Base-by-base conservation (phyloP, 805 yeast species). In the Ogataea naganishii region DNA sequence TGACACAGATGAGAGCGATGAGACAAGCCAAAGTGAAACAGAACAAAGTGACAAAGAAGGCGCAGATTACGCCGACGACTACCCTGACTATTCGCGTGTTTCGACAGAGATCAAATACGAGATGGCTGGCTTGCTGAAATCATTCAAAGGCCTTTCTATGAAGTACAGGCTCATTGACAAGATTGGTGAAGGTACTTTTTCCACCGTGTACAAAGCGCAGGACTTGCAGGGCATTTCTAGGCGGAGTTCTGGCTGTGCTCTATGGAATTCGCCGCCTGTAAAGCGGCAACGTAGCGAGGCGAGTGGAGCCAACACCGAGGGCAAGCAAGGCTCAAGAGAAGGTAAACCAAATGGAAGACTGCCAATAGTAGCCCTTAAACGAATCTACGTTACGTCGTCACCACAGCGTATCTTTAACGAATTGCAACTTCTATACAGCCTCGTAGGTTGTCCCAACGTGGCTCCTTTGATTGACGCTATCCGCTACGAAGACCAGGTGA, bases 331-430 rank as follows among this genome's bases (percentile, higher is more conserved):
- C 33, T 26, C 5, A 8, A 14, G 14, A 14, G 24, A 10, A 16
- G 5, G 11, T 10, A 11, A 11, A 26, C 5, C n/a, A 50, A 49
- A 16, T 41, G 43, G 35, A 61, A 53, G 39, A 63, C 50, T 30
- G 10, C 44, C 53, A 7, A 27, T 45, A 18, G 97, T 92, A 34
- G 99, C 99, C 2, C 62, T 92, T 41, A 92, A 92, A 51, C 74
- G 92, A 46, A 85, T 92, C 27, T 88, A 89, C 53, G 97, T 88
- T 14, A 92, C 98, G 0, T 83, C 96, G 1, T 85, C 96, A 6
- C 96, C 97, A 0, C 78, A 75, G 38, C 69, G 99, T 54, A 89
- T 92, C 25, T 75, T 72, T 43, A 88, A 88, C 51, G 99, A 92
- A 53, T 67, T 92, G 39, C 79, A 79, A 39, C 59, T 92, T 27